Percentiles rank a stretch among this genome's conserved stretches.
phyloP scores from a whole-genome alignment of 225 moss, liverwort and hornwort species.

The Thuidium tamariscinum region DNA sequence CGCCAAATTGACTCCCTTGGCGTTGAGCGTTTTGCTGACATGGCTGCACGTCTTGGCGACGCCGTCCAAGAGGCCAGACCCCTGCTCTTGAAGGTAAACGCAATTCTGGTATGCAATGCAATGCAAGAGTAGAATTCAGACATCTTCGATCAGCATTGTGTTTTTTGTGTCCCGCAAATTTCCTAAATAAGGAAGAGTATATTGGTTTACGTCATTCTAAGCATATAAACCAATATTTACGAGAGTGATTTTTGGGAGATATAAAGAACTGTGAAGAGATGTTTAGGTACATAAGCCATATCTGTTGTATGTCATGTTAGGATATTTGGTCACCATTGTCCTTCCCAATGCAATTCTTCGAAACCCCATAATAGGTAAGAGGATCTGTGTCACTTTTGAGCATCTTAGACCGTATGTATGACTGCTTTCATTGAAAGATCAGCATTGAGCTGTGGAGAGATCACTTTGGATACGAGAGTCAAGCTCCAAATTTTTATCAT shows the following conservation, averaged over 20 bases:
- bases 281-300: background rate
- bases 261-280: background rate
- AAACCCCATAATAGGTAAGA: background rate
- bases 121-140: background rate
- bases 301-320: no score
- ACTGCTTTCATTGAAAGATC: background rate
- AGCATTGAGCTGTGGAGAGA: background rate
- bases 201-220: background rate
- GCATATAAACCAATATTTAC: background rate
- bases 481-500: background rate
- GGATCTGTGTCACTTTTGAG: background rate
- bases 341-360: background rate
- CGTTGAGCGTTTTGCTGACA: conserved; percentile 46
- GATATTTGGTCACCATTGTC: background rate
- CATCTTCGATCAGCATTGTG: background rate
- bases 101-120: background rate
- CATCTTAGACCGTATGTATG: background rate
- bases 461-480: background rate
- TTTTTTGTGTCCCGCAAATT: background rate
- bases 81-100: conserved; percentile 61
- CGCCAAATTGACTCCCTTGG: conserved; percentile 67
- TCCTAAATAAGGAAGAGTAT: background rate
- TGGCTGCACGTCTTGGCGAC: conserved; percentile 62
- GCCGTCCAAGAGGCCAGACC: conserved; percentile 84
- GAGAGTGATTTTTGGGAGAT: background rate